phyloP scores from a whole-genome alignment of 768 basidiomycete species.

The Rhizopogon vinicolor region DNA sequence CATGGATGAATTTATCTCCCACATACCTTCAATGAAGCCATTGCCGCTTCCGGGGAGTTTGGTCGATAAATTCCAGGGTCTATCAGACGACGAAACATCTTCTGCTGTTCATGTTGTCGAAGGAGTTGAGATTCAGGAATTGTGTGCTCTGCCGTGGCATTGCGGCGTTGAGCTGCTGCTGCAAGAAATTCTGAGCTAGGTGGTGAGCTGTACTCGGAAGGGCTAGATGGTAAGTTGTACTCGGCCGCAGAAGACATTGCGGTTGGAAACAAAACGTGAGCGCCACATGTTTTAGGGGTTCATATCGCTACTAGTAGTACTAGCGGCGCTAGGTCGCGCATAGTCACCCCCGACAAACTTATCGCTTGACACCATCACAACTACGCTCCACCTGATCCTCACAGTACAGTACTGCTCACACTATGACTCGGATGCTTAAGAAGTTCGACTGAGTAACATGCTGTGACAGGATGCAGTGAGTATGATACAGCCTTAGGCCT shows the following conservation, averaged over 20 bases:
- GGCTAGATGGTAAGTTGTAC: conserved; percentile 8
- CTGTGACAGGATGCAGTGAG: too few relatives aligned
- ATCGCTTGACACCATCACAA: too few relatives aligned
- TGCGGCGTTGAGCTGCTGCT: conserved; percentile 24
- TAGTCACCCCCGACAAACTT: too few relatives aligned
- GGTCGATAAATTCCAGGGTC: conserved; percentile 76
- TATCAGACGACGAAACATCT: conserved; percentile 68
- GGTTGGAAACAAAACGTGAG: neutral
- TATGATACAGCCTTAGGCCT: too few relatives aligned
- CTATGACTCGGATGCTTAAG: too few relatives aligned
- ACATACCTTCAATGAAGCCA: conserved; percentile 58
- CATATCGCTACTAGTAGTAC: neutral
- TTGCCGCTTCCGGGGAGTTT: conserved; percentile 57
- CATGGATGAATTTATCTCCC: conserved; percentile 4
- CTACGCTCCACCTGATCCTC: too few relatives aligned
- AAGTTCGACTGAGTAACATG: too few relatives aligned
- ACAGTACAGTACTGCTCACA: too few relatives aligned
- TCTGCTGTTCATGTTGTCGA: conserved; percentile 62
- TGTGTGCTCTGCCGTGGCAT: neutral
- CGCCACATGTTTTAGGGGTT: neutral
- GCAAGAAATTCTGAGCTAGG: conserved; percentile 21
- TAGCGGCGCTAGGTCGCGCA: too few relatives aligned
- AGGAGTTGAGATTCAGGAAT: conserved; percentile 9
- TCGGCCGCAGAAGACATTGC: neutral
- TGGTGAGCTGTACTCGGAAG: neutral